These are phyloP conservation scores for Penicillium palitans DNA, from an alignment of 2,329 filamentous ascomycete genomes.

Conservation along the genomic window DNA sequence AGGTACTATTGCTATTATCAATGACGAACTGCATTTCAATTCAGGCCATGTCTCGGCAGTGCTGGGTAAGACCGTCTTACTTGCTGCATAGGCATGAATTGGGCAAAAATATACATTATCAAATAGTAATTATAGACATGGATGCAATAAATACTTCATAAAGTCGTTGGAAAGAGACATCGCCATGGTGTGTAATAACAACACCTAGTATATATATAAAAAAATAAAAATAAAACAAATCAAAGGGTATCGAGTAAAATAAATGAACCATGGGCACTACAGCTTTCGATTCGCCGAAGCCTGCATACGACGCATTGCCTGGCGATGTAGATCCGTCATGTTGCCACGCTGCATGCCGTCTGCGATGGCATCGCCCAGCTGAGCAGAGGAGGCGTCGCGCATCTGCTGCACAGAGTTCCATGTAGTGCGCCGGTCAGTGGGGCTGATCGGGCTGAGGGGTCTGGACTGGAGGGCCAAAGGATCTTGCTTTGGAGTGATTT, in stretches of 20 bases:
- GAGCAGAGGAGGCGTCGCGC: constrained; percentile 58
- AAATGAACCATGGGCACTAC: constrained; percentile 9
- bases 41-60: not conserved
- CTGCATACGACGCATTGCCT: constrained; percentile 80
- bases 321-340: constrained; percentile 73
- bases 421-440: constrained; percentile 61
- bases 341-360: constrained; percentile 74
- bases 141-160: constrained; percentile 6
- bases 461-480: constrained; percentile 32
- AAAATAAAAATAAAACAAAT: constrained; percentile 9
- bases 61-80: not conserved
- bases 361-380: constrained; percentile 65
- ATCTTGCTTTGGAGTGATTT: constrained; percentile 50
- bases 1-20: not conserved
- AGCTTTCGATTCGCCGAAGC: constrained; percentile 50
- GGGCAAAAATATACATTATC: constrained; percentile 5
- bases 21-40: constrained; percentile 1
- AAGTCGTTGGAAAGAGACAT: constrained; percentile 1
- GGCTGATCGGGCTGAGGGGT: constrained; percentile 34
- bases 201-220: not conserved
- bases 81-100: not conserved
- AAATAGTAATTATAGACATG: constrained; percentile 3
- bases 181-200: not conserved
- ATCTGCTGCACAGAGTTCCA: constrained; percentile 61
- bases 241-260: constrained; percentile 16